A percentile compares a stretch with the other conserved stretches of the same genome.
phyloP scores from a whole-genome alignment of 495 filamentous ascomycete genomes.

The Evansstolkia leycettana region DNA sequence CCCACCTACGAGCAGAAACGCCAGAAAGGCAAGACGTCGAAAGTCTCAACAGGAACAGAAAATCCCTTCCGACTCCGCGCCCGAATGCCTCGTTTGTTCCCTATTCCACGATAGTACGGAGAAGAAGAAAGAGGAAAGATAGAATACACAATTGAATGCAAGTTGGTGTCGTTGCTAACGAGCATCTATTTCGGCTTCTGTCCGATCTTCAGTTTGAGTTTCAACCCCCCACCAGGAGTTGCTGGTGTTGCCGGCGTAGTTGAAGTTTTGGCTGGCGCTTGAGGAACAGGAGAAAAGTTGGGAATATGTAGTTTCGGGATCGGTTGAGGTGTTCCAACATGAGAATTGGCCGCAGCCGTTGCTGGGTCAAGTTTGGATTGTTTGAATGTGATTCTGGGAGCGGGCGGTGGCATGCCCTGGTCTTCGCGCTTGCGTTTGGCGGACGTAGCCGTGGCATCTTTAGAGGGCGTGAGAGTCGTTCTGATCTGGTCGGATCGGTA shows the following conservation, averaged over 20 bases:
- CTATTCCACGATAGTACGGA: no score
- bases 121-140: conserved; percentile 7
- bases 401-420: conserved; percentile 23
- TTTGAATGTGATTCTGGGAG: conserved; percentile 34
- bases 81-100: no score
- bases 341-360: conserved; percentile 11
- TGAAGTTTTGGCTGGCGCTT: conserved; percentile 8
- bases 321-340: conserved; percentile 5
- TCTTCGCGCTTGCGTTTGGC: conserved; percentile 36
- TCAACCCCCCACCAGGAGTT: conserved; percentile 26
- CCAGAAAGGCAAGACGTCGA: no score
- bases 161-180: background rate
- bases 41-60: no score
- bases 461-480: conserved; percentile 18
- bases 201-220: conserved; percentile 33
- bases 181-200: conserved; percentile 17
- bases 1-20: no score
- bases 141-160: conserved; percentile 4
- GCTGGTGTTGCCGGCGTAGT: conserved; percentile 14
- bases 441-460: conserved; percentile 12
- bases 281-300: conserved; percentile 15
- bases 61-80: no score
- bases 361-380: conserved; percentile 20
- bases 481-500: conserved; percentile 20
- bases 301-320: conserved; percentile 29